Conservation (phyloP, 1,284 basidiomycete genomes). For the Pyrrhoderma noxium region DNA sequence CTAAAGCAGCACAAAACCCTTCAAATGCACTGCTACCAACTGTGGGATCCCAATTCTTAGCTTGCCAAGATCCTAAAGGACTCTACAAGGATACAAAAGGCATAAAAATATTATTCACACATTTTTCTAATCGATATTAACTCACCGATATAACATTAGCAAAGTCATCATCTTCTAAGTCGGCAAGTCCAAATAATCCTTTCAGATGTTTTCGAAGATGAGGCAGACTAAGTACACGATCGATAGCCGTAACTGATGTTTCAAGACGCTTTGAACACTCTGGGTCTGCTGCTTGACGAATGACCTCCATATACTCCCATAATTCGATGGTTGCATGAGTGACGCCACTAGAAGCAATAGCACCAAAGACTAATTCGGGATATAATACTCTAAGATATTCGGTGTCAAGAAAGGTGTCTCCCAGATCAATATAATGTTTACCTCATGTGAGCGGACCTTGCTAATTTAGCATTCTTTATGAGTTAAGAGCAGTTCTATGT, state of each 20-base stretch:
- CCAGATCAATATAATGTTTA: not conserved
- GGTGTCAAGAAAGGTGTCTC: not conserved
- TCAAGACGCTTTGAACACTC: constrained; percentile 68
- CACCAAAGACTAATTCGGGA: constrained; percentile 84
- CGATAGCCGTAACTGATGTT: constrained; percentile 55
- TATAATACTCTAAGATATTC: constrained; percentile 46
- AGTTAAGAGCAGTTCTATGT: no score
- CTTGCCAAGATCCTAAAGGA: constrained; percentile 52
- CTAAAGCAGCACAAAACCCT: constrained; percentile 62
- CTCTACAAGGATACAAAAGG: constrained; percentile 17
- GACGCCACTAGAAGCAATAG: constrained; percentile 85
- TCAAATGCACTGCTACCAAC: constrained; percentile 59
- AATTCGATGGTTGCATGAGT: constrained; percentile 68
- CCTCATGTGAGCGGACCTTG: constrained; percentile 89
- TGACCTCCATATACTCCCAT: constrained; percentile 86
- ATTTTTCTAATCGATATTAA: no score
- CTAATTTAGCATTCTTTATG: constrained; percentile 29
- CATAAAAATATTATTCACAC: not conserved
- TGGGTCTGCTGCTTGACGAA: constrained; percentile 67
- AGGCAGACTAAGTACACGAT: constrained; percentile 40
- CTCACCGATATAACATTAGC: constrained; percentile 56
- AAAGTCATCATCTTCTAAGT: constrained; percentile 72
- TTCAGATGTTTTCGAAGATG: constrained; percentile 48
- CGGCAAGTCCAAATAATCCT: constrained; percentile 63
- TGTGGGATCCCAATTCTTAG: constrained; percentile 70